Evolutionary conservation across 2,329 filamentous ascomycete species (phyloP).

Genomic region (Pseudogymnoascus sp.): DNA sequence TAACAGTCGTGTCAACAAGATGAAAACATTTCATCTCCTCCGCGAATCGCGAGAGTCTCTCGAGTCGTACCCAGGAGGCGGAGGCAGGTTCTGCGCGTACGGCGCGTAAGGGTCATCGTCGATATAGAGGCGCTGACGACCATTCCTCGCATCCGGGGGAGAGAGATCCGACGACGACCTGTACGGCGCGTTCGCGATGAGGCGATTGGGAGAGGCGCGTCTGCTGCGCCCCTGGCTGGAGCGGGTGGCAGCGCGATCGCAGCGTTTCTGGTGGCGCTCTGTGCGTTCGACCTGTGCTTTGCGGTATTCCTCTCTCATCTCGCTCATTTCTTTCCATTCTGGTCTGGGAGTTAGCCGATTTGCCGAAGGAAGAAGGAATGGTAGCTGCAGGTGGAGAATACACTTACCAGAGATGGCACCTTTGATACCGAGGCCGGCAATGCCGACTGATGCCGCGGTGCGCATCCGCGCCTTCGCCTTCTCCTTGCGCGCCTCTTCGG

Average conservation of each 20-base stretch:
- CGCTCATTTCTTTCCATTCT: conserved; percentile 61
- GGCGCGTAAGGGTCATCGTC: conserved; percentile 37
- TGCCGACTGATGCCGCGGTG: conserved; percentile 57
- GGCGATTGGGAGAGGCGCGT: conserved; percentile 26
- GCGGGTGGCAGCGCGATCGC: conserved; percentile 29
- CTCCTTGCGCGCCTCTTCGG: conserved; percentile 53
- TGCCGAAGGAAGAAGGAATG: background rate
- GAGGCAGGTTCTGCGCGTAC: background rate
- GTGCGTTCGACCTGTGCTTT: conserved; percentile 45
- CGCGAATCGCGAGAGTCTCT: background rate
- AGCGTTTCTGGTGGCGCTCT: conserved; percentile 35
- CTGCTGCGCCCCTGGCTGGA: conserved; percentile 28
- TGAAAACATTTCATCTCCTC: background rate
- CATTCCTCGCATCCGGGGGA: conserved; percentile 22
- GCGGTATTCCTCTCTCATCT: conserved; percentile 47
- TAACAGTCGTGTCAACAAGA: background rate
- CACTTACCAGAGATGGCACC: conserved; percentile 39
- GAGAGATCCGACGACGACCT: conserved; percentile 26
- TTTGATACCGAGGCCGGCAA: conserved; percentile 61
- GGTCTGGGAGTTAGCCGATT: conserved; percentile 21
- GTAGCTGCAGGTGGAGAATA: too few species aligned
- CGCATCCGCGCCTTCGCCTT: conserved; percentile 56
- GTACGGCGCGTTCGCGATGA: conserved; percentile 14
- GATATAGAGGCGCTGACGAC: conserved; percentile 33
- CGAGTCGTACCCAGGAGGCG: background rate